Evolutionary conservation across 2,329 filamentous ascomycete genomes (phyloP).

Genomic region (Trichophyton equinum): DNA sequence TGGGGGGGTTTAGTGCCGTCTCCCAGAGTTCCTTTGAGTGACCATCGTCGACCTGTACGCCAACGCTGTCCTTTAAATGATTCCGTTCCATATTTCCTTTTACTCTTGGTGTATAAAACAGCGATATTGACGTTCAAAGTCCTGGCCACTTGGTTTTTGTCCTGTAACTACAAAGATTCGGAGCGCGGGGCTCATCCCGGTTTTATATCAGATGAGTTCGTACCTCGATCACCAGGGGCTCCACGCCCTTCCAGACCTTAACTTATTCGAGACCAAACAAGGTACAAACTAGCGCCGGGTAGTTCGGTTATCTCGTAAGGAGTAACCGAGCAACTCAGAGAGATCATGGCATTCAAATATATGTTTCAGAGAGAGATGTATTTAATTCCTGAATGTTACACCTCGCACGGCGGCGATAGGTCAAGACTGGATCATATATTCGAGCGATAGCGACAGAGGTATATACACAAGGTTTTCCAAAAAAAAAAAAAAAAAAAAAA

Average conservation of each 20-base stretch:
- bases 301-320: no score
- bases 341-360: not conserved
- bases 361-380: not conserved
- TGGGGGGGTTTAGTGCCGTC: not conserved
- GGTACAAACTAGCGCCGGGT: no score
- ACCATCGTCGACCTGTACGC: not conserved
- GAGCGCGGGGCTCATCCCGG: not conserved
- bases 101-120: not conserved
- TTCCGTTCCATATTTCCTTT: not conserved
- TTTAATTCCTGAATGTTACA: not conserved
- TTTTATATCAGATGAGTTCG: not conserved
- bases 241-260: not conserved
- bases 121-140: not conserved
- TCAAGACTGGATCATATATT: not conserved
- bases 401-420: not conserved
- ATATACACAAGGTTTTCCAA: not conserved
- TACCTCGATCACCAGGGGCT: not conserved
- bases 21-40: not conserved
- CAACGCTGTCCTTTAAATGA: not conserved
- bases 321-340: no score
- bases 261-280: no score
- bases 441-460: not conserved
- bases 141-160: not conserved
- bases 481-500: not conserved
- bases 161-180: not conserved